Percentiles rank a stretch among this genome's conserved stretches.
Conservation (phyloP, 2,329 filamentous ascomycete genomes). For the Neodidymelliopsis sp. region DNA sequence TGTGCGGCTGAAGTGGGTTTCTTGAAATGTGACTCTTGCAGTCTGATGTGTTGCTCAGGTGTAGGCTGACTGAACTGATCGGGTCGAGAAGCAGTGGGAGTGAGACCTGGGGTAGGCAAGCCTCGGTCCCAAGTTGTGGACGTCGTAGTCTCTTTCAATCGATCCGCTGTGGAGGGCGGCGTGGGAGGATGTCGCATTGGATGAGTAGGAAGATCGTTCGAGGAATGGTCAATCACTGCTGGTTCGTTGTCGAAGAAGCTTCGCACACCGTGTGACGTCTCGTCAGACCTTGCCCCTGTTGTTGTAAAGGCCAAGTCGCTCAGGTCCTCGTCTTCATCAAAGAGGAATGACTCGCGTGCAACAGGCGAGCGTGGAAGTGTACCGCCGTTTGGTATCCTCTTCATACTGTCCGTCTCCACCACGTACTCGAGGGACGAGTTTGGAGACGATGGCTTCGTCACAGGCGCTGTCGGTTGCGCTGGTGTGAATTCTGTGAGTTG, state of each 20-base stretch:
- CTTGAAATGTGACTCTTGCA: constrained; percentile 35
- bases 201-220: constrained; percentile 38
- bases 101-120: constrained; percentile 48
- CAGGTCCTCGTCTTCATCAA: constrained; percentile 62
- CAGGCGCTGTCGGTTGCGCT: constrained; percentile 22
- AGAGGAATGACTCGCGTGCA: constrained; percentile 55
- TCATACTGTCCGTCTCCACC: constrained; percentile 60
- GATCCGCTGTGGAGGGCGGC: constrained; percentile 52
- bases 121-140: constrained; percentile 46
- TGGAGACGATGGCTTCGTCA: constrained; percentile 44
- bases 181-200: constrained; percentile 52
- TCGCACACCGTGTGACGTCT: constrained; percentile 50
- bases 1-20: constrained; percentile 54
- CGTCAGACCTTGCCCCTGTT: constrained; percentile 56
- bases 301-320: constrained; percentile 63
- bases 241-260: constrained; percentile 61
- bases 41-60: constrained; percentile 27
- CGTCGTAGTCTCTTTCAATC: constrained; percentile 32
- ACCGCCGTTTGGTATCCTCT: constrained; percentile 54
- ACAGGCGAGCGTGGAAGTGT: constrained; percentile 49
- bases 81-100: constrained; percentile 40
- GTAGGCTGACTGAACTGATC: constrained; percentile 33
- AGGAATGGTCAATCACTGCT: constrained; percentile 42
- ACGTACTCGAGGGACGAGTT: constrained; percentile 60
- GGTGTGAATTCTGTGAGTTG: constrained; percentile 28